These are phyloP conservation scores for Pythium coloratum DNA, from an alignment of 352 stramenopile species.

Conservation along the genomic window DNA sequence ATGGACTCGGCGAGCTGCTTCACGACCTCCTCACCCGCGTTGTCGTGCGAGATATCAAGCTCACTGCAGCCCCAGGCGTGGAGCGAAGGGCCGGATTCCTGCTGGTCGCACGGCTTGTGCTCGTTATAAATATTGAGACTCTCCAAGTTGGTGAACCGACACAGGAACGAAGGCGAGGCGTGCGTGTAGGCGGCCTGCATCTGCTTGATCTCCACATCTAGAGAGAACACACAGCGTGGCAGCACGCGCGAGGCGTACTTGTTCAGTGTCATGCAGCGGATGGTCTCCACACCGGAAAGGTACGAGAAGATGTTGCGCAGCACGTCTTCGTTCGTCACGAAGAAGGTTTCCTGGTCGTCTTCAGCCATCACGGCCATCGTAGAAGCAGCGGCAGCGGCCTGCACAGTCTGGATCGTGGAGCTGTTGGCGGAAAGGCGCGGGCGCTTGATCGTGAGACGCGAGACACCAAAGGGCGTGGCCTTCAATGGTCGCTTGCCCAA, in stretches of 20 bases:
- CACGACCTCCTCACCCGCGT: constrained; percentile 65
- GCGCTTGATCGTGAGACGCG: constrained; percentile 61
- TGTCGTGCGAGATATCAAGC: constrained; percentile 78
- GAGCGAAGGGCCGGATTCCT: constrained; percentile 50
- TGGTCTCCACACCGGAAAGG: constrained; percentile 62
- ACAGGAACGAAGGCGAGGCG: constrained; percentile 42
- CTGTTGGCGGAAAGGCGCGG: constrained; percentile 25
- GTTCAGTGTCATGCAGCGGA: constrained; percentile 64
- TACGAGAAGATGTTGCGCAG: constrained; percentile 69
- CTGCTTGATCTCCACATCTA: constrained; percentile 54
- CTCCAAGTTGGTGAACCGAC: constrained; percentile 59
- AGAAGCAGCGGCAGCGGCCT: neutral
- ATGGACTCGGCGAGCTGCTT: constrained; percentile 69
- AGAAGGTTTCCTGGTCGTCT: constrained; percentile 39
- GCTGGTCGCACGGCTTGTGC: constrained; percentile 57
- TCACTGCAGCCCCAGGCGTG: constrained; percentile 79
- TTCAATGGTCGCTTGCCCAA: constrained; percentile 58
- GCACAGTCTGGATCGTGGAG: neutral
- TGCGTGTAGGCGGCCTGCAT: constrained; percentile 46
- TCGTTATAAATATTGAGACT: constrained; percentile 57
- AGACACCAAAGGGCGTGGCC: constrained; percentile 55
- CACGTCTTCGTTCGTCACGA: constrained; percentile 72
- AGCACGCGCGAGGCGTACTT: constrained; percentile 58
- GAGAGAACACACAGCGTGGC: constrained; percentile 54
- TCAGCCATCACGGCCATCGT: neutral